These are phyloP conservation scores for Thalassiosira mediterranea DNA, from an alignment of 352 stramenopile genomes.

Conservation along the genomic window DNA sequence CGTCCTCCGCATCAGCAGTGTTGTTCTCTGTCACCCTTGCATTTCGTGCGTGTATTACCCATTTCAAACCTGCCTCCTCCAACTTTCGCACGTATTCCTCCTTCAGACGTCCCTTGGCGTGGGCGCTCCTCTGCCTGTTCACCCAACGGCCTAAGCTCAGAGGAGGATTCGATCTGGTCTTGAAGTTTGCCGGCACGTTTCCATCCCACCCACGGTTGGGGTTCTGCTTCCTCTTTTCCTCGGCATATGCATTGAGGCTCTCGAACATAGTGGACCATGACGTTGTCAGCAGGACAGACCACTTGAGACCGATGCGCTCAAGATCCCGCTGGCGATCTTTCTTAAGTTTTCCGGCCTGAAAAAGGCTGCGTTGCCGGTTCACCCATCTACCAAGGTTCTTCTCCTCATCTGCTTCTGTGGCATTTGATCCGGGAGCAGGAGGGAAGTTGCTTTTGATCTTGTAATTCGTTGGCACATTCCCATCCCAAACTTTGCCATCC, in stretches of 20 bases:
- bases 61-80: conserved; percentile 72
- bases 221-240: conserved; percentile 51
- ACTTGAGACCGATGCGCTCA: conserved; percentile 79
- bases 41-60: too few species aligned
- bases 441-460: conserved; percentile 71
- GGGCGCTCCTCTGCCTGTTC: conserved; percentile 75
- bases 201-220: conserved; percentile 69
- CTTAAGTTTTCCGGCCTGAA: conserved; percentile 74
- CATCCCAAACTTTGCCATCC: conserved; percentile 73
- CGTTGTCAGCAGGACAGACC: conserved; percentile 76
- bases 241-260: conserved; percentile 61
- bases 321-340: conserved; percentile 70
- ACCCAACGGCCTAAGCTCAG: conserved; percentile 77
- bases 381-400: conserved; percentile 82
- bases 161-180: conserved; percentile 66
- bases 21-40: too few species aligned
- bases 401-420: conserved; percentile 49
- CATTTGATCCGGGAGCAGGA: too few species aligned
- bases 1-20: too few species aligned
- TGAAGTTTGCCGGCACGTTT: conserved; percentile 78
- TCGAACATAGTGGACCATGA: conserved; percentile 82
- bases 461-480: conserved; percentile 82
- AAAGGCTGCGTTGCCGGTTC: conserved; percentile 80
- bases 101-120: conserved; percentile 77
- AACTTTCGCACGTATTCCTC: conserved; percentile 74